A percentile compares a stretch with the other conserved stretches of the same genome.
Evolutionary conservation across 1,139 yeast species (phyloP).

Genomic region (Debaryomyces psychrophilus): DNA sequence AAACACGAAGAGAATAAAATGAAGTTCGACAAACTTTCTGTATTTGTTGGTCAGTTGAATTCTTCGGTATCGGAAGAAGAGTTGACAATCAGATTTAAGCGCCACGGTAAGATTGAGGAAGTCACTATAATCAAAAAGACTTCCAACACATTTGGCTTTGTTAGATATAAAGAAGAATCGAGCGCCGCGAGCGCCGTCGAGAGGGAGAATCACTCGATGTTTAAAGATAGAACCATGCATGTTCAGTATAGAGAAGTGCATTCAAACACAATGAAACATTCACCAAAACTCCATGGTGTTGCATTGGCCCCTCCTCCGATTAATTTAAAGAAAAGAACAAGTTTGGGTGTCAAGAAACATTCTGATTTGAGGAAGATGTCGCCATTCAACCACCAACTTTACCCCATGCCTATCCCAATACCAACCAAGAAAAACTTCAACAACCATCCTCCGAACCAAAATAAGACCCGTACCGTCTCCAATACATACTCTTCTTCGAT

Average conservation of each 20-base stretch:
- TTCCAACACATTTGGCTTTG: slow-evolving; percentile 68
- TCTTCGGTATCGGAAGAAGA: slow-evolving; percentile 55
- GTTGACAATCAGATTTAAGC: slow-evolving; percentile 58
- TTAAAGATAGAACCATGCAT: slow-evolving; percentile 74
- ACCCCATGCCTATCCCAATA: slow-evolving; percentile 13
- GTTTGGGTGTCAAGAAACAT: slow-evolving; percentile 1
- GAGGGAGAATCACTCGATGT: slow-evolving; percentile 76
- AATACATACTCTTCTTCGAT: not conserved
- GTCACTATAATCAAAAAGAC: slow-evolving; percentile 55
- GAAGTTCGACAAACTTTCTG: slow-evolving; percentile 65
- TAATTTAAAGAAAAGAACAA: slow-evolving; percentile 49
- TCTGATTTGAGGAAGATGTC: slow-evolving; percentile 11
- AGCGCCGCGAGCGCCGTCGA: slow-evolving; percentile 85
- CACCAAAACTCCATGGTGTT: slow-evolving; percentile 30
- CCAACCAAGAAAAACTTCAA: slow-evolving; percentile 17
- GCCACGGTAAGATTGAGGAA: slow-evolving; percentile 66
- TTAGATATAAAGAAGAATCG: slow-evolving; percentile 62
- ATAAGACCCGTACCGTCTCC: slow-evolving; percentile 10
- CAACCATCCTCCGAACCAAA: slow-evolving; percentile 19
- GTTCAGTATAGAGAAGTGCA: slow-evolving; percentile 78
- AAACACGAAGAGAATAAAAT: slow-evolving; percentile 12
- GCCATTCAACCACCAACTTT: slow-evolving; percentile 13
- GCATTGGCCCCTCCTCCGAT: slow-evolving; percentile 78
- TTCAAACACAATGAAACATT: slow-evolving; percentile 12
- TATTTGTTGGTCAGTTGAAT: slow-evolving; percentile 77